phyloP scores from a whole-genome alignment of 306 rosid species.

The Lathyrus aphaca region DNA sequence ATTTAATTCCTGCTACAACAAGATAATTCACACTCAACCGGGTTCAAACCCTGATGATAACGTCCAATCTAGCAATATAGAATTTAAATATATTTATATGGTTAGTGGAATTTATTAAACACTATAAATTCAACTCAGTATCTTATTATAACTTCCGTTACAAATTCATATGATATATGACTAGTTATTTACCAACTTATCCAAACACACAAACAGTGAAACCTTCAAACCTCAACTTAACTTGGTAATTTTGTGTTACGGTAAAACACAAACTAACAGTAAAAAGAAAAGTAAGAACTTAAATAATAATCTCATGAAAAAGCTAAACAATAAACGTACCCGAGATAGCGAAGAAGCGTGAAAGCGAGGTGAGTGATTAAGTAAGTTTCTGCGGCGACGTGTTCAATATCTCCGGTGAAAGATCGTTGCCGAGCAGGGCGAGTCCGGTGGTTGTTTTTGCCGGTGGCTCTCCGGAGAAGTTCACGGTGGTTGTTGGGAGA shows the following conservation, averaged over 20 bases:
- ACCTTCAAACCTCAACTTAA: neutral
- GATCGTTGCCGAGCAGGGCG: conserved; percentile 38
- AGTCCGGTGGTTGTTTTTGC: conserved; percentile 8
- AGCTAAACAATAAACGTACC: conserved; percentile 42
- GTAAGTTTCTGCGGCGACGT: conserved; percentile 80
- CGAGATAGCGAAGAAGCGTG: conserved; percentile 85
- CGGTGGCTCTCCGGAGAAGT: conserved; percentile 1
- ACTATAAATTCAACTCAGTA: no score
- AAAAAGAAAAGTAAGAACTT: neutral
- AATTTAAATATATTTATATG: no score
- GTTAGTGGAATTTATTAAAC: no score
- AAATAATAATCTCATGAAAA: neutral
- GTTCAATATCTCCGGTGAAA: conserved; percentile 42
- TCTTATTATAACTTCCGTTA: no score
- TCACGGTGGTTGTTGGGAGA: neutral
- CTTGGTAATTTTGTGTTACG: neutral
- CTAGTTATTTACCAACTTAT: neutral
- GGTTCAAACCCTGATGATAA: no score
- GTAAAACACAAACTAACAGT: neutral
- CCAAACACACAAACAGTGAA: neutral
- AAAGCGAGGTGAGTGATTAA: conserved; percentile 69
- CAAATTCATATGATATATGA: no score
- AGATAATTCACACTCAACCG: neutral
- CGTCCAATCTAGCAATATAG: no score
- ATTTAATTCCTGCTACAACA: conserved; percentile 1